Evolutionary conservation across 495 filamentous ascomycete genomes (phyloP).

Genomic region (Aspergillus avenaceus): DNA sequence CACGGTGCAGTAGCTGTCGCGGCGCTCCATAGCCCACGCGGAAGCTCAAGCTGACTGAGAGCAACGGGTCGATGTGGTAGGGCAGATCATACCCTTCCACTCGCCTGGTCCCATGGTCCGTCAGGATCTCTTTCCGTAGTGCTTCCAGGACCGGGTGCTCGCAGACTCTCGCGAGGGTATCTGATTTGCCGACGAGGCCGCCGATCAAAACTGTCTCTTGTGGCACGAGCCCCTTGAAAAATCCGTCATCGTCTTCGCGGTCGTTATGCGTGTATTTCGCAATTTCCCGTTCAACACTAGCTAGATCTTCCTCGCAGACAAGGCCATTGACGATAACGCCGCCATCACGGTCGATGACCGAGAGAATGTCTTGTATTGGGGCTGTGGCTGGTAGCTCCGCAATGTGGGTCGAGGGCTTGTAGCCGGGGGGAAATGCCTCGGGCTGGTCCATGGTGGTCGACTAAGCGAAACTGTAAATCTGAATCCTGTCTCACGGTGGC

Average conservation of each 20-base stretch:
- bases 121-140: conserved; percentile 12
- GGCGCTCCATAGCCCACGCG: conserved; percentile 22
- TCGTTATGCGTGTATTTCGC: conserved; percentile 2
- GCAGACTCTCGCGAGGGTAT: conserved; percentile 22
- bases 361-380: conserved; percentile 26
- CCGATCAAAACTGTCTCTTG: conserved; percentile 15
- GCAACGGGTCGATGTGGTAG: conserved; percentile 18
- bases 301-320: conserved; percentile 10
- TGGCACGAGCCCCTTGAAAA: conserved; percentile 8
- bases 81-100: conserved; percentile 14
- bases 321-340: conserved; percentile 27
- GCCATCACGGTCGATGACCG: conserved; percentile 27
- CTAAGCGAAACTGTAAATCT: too few relatives aligned
- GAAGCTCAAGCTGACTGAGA: conserved; percentile 20
- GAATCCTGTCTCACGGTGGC: too few relatives aligned
- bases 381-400: conserved; percentile 16
- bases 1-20: conserved; percentile 26
- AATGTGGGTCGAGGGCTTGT: too few relatives aligned
- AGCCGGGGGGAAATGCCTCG: too few relatives aligned
- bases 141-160: conserved; percentile 17
- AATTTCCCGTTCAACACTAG: conserved; percentile 16
- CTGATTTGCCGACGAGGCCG: conserved; percentile 27
- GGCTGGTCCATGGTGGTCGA: too few relatives aligned
- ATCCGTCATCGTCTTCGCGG: background rate
- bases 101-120: conserved; percentile 1